These are phyloP conservation scores for Eucalyptus marginata DNA, from an alignment of 345 rosid species.

Conservation along the genomic window DNA sequence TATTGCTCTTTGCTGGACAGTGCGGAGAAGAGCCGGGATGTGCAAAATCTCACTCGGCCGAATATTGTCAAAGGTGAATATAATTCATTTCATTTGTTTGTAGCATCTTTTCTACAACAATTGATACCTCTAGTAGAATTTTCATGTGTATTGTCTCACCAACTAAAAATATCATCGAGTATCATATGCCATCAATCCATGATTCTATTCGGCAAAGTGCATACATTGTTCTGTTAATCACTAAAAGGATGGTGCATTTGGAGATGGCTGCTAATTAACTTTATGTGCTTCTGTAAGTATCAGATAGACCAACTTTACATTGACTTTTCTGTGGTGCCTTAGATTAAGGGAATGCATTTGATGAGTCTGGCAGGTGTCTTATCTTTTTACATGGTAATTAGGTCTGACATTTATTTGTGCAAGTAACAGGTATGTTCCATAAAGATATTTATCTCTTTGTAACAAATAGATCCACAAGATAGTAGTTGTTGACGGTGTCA, in stretches of 20 bases:
- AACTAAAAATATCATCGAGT: not conserved
- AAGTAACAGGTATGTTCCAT: accelerated
- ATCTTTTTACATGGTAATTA: not conserved
- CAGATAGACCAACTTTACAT: not conserved
- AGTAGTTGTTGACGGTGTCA: not conserved
- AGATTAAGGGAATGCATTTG: not conserved
- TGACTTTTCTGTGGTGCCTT: not conserved
- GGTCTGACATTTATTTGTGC: not conserved
- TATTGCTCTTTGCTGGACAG: not conserved
- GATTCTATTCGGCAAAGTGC: accelerated
- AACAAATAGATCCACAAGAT: accelerated
- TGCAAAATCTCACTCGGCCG: not conserved
- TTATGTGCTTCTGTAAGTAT: not conserved
- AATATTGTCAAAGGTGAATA: not conserved
- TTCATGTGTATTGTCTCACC: not conserved
- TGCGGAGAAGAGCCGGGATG: not conserved
- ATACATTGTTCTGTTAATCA: not conserved
- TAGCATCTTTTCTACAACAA: accelerated
- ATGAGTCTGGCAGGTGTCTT: accelerated
- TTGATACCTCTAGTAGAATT: not conserved
- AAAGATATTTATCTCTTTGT: not conserved
- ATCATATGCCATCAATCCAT: not conserved
- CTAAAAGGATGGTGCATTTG: not conserved
- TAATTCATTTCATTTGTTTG: not conserved
- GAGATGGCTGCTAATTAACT: accelerated